Conservation (phyloP, 257 asterid genomes). For the Voacanga thouarsii region DNA sequence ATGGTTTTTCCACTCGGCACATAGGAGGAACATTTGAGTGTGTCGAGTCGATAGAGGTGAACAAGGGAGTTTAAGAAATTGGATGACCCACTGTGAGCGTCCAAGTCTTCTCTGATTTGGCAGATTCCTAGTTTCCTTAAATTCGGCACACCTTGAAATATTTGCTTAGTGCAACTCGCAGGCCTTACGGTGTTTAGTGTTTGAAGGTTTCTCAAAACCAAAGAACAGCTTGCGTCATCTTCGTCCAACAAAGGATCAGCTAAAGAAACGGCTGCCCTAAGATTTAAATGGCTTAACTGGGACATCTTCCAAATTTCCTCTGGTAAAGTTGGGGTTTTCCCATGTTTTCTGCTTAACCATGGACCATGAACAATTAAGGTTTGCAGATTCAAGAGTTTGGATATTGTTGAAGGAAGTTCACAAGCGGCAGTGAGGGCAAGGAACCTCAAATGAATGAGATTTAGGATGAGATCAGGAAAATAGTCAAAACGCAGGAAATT, state of each 20-base stretch:
- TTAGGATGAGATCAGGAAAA: conserved; percentile 26
- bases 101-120: neutral
- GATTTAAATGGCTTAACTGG: conserved; percentile 26
- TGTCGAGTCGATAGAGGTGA: neutral
- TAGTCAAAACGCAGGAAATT: conserved; percentile 18
- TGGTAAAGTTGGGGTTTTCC: conserved; percentile 14
- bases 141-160: no score
- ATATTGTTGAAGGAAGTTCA: conserved; percentile 18
- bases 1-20: no score
- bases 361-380: conserved; percentile 33
- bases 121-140: conserved; percentile 27
- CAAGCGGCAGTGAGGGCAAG: conserved; percentile 27
- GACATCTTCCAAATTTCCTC: conserved; percentile 22
- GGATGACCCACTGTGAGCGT: neutral
- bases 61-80: neutral
- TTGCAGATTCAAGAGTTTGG: conserved; percentile 24
- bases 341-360: neutral
- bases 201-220: no score
- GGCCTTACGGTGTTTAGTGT: no score
- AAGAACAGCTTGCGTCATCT: no score
- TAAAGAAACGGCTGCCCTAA: conserved; percentile 15
- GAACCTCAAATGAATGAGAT: conserved; percentile 25
- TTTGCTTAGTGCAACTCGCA: no score
- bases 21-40: neutral
- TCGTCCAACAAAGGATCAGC: no score